Evolutionary conservation across 805 yeast genomes (phyloP).

Genomic region (Candida piceae): DNA sequence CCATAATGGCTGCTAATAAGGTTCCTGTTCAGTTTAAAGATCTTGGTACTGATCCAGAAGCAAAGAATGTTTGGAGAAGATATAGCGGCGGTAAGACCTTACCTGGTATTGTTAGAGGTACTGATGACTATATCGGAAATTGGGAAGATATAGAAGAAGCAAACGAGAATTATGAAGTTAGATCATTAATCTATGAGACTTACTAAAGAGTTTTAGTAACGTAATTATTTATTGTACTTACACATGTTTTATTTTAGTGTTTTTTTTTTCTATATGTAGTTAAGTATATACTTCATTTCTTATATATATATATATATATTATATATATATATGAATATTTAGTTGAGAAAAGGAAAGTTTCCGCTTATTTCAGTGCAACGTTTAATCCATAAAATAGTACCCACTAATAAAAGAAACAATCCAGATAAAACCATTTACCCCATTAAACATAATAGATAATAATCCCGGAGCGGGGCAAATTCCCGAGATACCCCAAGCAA

Average conservation of each 20-base stretch:
- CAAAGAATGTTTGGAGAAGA: constrained; percentile 79
- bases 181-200: constrained; percentile 61
- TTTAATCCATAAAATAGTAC: constrained; percentile 31
- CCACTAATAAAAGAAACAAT: constrained; percentile 23
- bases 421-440: constrained; percentile 26
- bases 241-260: not conserved
- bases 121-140: constrained; percentile 77
- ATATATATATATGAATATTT: too few relatives aligned
- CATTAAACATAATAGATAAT: constrained; percentile 25
- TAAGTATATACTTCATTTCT: not conserved
- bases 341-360: too few relatives aligned
- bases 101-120: constrained; percentile 83
- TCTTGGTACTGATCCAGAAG: constrained; percentile 82
- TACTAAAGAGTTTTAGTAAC: constrained; percentile 27
- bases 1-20: constrained; percentile 71
- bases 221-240: not conserved
- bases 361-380: not conserved
- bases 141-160: constrained; percentile 84
- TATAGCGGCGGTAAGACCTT: constrained; percentile 64
- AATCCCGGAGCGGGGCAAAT: constrained; percentile 53
- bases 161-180: constrained; percentile 69
- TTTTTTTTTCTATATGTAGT: not conserved
- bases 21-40: constrained; percentile 67
- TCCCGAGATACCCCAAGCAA: constrained; percentile 51
- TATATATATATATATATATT: not conserved